Conservation (phyloP, 176 grass and related monocot genomes). For the Echinochloa phyllopogon region DNA sequence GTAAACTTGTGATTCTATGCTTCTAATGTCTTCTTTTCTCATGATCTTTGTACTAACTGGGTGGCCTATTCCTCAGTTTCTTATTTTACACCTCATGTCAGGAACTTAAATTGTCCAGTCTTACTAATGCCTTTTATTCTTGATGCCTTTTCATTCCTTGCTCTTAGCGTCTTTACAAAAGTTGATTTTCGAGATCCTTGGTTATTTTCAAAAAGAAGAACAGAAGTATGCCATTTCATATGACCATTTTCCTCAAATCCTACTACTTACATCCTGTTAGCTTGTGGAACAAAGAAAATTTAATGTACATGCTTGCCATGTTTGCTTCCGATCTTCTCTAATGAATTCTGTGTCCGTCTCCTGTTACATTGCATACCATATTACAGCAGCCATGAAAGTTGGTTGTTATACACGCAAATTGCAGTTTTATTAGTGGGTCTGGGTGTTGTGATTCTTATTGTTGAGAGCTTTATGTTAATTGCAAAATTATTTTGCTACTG, state of each 20-base stretch:
- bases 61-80: background rate
- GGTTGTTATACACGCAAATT: no score
- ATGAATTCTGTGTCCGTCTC: background rate
- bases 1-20: constrained; percentile 57
- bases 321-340: constrained; percentile 13
- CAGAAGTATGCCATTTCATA: background rate
- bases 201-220: background rate
- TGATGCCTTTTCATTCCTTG: background rate
- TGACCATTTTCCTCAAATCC: background rate
- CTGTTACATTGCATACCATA: background rate
- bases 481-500: background rate
- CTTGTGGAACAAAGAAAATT: constrained; percentile 8
- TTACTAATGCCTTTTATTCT: constrained; percentile 17
- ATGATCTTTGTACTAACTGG: background rate
- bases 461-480: background rate
- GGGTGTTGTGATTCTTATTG: background rate
- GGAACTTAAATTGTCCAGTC: background rate
- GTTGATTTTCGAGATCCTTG: background rate
- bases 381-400: no score
- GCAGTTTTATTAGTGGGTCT: background rate
- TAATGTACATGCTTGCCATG: constrained; percentile 18
- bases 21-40: constrained; percentile 17
- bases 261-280: constrained; percentile 10
- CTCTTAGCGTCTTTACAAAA: background rate
- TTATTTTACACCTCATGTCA: constrained; percentile 2